Evolutionary conservation across 1,284 basidiomycete genomes (phyloP).

Genomic region (Tilletia horrida): DNA sequence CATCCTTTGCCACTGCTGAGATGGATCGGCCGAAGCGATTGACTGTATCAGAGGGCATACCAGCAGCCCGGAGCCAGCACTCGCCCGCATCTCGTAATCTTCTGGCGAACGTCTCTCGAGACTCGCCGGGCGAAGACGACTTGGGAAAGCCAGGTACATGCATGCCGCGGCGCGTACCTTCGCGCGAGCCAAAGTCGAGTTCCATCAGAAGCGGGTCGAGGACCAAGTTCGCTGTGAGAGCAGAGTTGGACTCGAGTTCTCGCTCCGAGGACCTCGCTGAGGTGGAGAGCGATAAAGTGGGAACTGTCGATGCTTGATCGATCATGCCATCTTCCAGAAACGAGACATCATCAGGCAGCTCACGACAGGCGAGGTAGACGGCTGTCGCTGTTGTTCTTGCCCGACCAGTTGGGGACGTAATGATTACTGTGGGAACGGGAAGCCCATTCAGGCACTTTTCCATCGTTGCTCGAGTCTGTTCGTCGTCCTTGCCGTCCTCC

Average conservation of each 20-base stretch:
- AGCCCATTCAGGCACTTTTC: not conserved
- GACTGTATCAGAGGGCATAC: not conserved
- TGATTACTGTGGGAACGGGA: not conserved
- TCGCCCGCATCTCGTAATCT: constrained; percentile 25
- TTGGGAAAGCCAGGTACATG: constrained; percentile 32
- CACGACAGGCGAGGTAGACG: not conserved
- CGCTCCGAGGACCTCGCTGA: not conserved
- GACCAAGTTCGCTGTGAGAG: not conserved
- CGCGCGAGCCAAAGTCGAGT: constrained; percentile 38
- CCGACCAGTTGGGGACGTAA: constrained; percentile 6
- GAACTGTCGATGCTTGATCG: not conserved
- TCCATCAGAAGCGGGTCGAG: constrained; percentile 30
- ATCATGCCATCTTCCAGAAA: not conserved
- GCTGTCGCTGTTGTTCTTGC: constrained; percentile 7
- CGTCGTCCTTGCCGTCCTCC: not conserved
- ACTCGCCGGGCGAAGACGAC: constrained; percentile 22
- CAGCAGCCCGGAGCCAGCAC: constrained; percentile 25
- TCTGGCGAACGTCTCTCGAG: constrained; percentile 22
- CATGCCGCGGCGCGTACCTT: constrained; percentile 34
- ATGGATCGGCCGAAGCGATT: constrained; percentile 10
- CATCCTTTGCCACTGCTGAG: no score
- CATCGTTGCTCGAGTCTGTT: not conserved
- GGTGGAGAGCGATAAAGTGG: not conserved
- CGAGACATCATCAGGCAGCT: not conserved
- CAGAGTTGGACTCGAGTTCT: not conserved